Base-by-base conservation (phyloP, 2,329 filamentous ascomycete genomes). In the Mycosphaerella sp. region DNA sequence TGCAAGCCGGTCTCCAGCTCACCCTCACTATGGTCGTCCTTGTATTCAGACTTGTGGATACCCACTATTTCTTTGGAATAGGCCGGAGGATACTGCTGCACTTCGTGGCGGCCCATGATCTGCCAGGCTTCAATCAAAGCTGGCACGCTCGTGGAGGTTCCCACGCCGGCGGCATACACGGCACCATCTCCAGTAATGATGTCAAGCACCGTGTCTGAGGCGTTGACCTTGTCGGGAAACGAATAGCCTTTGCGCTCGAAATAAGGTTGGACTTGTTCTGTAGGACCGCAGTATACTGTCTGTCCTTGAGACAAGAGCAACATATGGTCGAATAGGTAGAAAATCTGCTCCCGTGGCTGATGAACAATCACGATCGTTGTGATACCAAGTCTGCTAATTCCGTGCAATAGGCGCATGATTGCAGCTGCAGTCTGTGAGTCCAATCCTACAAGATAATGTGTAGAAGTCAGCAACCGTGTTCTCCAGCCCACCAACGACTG, bases 351-450 rank as follows among this genome's bases (percentile, higher is more conserved):
- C 6, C 79, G 72, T 2, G 80, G 80, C 59, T 83, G 79, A 59
- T 82, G 79, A 54, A 82, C 79, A 50, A 80, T 79, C 40, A 76
- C 73, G 46, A 82, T 76, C 36, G 79, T 74, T 2, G 78, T 79
- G 10, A 81, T 78, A 2, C 79, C 79, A 0, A 79, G 68, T 2
- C 72, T 71, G 6, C 77, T 75, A 39, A 82, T 73, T 1, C 75
- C 73, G 51, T 77, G 75, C 6, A 82, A 67, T 0, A 78, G 74
- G 2, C 69, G 68, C 71, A 81, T 79, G 28, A 82, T 77, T 4
- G 75, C 79, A 0, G 72, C 73, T 0, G 79, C 79, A 7, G 77
- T 74, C 0, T 75, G 76, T 0, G 79, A 76, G 62, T 82, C 79
- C 18, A 67, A 57, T 36, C 64, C 64, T 41, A 17, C 14, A 9